phyloP scores from a whole-genome alignment of 768 basidiomycete species.

The Boletus rubropictus region DNA sequence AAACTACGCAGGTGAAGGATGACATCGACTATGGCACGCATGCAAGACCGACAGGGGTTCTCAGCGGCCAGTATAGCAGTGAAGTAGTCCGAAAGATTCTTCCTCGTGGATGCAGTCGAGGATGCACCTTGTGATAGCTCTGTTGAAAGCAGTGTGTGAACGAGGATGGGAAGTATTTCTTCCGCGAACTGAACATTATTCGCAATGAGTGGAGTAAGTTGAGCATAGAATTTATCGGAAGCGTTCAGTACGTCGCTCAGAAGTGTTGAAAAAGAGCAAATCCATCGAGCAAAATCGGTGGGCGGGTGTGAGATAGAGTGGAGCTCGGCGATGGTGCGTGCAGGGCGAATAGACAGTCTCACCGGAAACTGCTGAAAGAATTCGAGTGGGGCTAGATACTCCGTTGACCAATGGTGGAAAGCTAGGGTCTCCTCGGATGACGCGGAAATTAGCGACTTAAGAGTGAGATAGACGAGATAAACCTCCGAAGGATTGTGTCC shows the following conservation, averaged over 20 bases:
- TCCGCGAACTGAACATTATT: slow-evolving; percentile 55
- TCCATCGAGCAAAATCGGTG: slow-evolving; percentile 56
- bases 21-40: slow-evolving; percentile 60
- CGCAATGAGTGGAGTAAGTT: slow-evolving; percentile 54
- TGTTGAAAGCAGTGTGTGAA: slow-evolving; percentile 56
- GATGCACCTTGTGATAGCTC: slow-evolving; percentile 14
- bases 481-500: slow-evolving; percentile 43
- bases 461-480: slow-evolving; percentile 56
- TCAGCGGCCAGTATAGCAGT: slow-evolving; percentile 25
- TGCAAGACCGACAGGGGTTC: slow-evolving; percentile 40
- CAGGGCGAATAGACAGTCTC: slow-evolving; percentile 28
- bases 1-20: slow-evolving; percentile 79
- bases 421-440: slow-evolving; percentile 27
- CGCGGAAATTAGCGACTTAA: slow-evolving; percentile 51
- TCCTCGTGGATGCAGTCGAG: slow-evolving; percentile 5
- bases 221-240: slow-evolving; percentile 59
- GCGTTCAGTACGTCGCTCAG: slow-evolving; percentile 54
- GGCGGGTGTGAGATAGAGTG: slow-evolving; percentile 35
- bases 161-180: slow-evolving; percentile 65
- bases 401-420: slow-evolving; percentile 32
- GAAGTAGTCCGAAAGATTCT: slow-evolving; percentile 21
- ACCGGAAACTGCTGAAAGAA: slow-evolving; percentile 45
- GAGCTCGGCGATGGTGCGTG: slow-evolving; percentile 35
- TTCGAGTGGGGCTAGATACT: slow-evolving; percentile 41
- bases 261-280: slow-evolving; percentile 49